Conservation (phyloP, 805 yeast species). For the Candida sithepensis region DNA sequence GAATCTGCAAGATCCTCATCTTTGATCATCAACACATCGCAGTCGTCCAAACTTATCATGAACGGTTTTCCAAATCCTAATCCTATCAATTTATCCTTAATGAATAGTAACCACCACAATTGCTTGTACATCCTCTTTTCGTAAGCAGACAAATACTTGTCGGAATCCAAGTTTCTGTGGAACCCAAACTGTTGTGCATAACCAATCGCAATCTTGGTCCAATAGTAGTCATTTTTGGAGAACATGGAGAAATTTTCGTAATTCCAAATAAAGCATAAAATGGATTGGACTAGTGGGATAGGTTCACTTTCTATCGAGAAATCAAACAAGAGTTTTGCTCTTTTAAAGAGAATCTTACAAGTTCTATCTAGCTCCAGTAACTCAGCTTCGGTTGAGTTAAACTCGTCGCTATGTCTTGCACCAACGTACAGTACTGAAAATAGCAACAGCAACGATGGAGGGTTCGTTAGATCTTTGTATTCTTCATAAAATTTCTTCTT, state of each 20-base stretch:
- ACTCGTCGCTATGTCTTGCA: constrained; percentile 54
- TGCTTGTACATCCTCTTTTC: constrained; percentile 24
- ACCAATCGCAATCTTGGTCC: constrained; percentile 69
- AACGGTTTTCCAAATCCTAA: constrained; percentile 74
- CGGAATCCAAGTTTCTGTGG: constrained; percentile 42
- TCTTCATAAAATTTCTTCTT: constrained; percentile 55
- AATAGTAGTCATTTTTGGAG: constrained; percentile 66
- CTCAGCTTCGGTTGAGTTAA: constrained; percentile 45
- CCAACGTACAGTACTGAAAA: constrained; percentile 69
- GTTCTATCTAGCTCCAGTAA: constrained; percentile 44
- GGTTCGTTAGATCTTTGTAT: constrained; percentile 53
- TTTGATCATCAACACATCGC: constrained; percentile 71
- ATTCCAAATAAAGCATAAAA: constrained; percentile 30
- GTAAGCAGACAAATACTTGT: constrained; percentile 10
- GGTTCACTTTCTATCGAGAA: constrained; percentile 68
- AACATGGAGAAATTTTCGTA: constrained; percentile 23
- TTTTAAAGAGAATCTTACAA: constrained; percentile 29
- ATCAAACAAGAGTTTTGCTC: constrained; percentile 64
- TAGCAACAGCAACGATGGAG: constrained; percentile 58
- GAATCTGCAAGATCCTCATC: constrained; percentile 62
- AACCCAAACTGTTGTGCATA: constrained; percentile 76
- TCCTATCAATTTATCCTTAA: constrained; percentile 66
- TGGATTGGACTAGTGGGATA: constrained; percentile 56
- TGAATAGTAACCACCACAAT: constrained; percentile 71
- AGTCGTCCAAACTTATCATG: constrained; percentile 64